These are phyloP conservation scores for Yarrowia sp. DNA, from an alignment of 805 yeast species.

Conservation along the genomic window DNA sequence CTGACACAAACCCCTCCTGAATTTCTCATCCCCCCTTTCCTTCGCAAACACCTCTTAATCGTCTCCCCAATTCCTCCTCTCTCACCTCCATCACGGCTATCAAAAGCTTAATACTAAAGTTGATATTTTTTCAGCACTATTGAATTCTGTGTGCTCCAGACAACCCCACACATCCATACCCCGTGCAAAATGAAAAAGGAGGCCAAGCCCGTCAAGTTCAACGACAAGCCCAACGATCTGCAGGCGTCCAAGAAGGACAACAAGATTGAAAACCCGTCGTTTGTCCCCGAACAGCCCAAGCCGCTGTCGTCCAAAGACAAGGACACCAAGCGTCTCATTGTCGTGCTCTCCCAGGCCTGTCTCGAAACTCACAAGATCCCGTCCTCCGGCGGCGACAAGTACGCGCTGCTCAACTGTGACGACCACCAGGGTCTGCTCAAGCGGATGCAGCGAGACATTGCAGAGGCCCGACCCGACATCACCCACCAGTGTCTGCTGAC, in stretches of 20 bases:
- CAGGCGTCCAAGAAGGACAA: slow-evolving; percentile 43
- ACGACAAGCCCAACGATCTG: slow-evolving; percentile 46
- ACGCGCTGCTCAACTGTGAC: slow-evolving; percentile 93
- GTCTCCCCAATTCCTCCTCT: neutral
- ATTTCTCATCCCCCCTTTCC: too few species aligned
- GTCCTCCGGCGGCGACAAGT: slow-evolving; percentile 87
- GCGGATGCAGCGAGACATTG: slow-evolving; percentile 96
- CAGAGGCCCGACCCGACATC: slow-evolving; percentile 99
- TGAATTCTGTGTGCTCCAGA: neutral
- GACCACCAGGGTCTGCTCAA: slow-evolving; percentile 96
- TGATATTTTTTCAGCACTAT: slow-evolving; percentile 33
- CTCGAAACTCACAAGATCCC: slow-evolving; percentile 88
- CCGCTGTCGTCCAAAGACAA: slow-evolving; percentile 85
- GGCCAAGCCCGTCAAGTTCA: slow-evolving; percentile 19
- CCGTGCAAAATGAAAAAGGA: slow-evolving; percentile 31
- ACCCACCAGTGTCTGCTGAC: slow-evolving; percentile 97
- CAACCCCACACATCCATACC: neutral
- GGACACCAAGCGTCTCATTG: slow-evolving; percentile 82
- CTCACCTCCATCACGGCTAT: slow-evolving; percentile 27
- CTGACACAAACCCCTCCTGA: too few species aligned
- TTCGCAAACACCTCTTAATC: neutral
- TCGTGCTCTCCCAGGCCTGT: slow-evolving; percentile 95
- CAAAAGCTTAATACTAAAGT: slow-evolving; percentile 33
- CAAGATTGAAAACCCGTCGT: slow-evolving; percentile 60
- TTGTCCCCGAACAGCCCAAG: slow-evolving; percentile 87